These are phyloP conservation scores for Eleusine indica DNA, from an alignment of 176 grass and related monocot species.

Conservation along the genomic window DNA sequence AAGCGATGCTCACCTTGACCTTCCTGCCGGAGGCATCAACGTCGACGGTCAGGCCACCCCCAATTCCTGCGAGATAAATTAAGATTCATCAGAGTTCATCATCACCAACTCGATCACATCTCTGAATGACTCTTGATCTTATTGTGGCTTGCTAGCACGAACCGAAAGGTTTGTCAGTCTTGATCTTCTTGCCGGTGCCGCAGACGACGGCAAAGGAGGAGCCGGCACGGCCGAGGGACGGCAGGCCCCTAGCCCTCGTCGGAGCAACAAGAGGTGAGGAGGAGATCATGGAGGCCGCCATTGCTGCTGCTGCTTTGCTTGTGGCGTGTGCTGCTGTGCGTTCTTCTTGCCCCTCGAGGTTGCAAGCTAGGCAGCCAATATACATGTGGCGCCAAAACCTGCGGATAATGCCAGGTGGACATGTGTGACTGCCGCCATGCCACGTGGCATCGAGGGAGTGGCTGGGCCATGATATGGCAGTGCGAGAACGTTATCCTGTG, in stretches of 20 bases:
- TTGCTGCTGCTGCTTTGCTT: conserved; percentile 9
- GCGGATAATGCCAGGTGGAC: conserved; percentile 43
- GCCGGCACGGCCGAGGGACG: conserved; percentile 50
- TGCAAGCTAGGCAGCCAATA: neutral
- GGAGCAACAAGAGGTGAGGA: conserved; percentile 44
- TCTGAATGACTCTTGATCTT: neutral
- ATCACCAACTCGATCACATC: neutral
- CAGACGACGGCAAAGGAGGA: conserved; percentile 53
- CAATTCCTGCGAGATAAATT: conserved; percentile 32
- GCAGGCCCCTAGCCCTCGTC: conserved; percentile 52
- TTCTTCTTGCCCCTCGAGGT: neutral
- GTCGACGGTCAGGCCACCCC: conserved; percentile 51
- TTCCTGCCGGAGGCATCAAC: conserved; percentile 65
- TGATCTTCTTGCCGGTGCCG: conserved; percentile 73
- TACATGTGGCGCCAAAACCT: conserved; percentile 35
- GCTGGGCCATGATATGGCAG: conserved; percentile 42
- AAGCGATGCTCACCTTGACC: conserved; percentile 40
- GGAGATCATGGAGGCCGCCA: conserved; percentile 69
- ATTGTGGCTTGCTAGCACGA: neutral
- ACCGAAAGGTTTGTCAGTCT: conserved; percentile 72
- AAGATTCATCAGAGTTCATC: neutral
- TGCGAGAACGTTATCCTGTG: conserved; percentile 48
- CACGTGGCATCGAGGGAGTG: conserved; percentile 42
- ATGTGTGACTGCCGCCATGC: conserved; percentile 22
- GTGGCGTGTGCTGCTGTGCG: neutral